Percentiles rank a stretch among this genome's conserved stretches.
These are phyloP conservation scores for Fraxinus americana DNA, from an alignment of 257 asterid species.

Conservation along the genomic window DNA sequence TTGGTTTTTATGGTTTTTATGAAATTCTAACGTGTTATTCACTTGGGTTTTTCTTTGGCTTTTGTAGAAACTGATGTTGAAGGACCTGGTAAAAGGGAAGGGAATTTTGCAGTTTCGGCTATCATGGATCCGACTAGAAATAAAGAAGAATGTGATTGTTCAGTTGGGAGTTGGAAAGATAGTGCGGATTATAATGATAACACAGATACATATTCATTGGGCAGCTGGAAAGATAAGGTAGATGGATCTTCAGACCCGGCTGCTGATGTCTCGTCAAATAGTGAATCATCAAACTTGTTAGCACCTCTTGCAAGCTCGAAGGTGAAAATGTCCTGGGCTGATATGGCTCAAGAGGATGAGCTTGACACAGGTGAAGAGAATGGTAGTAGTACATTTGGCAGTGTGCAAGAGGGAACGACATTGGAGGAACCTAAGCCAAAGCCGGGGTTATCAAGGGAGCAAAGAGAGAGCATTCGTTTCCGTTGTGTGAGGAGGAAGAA, in stretches of 20 bases:
- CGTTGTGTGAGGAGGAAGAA: slow-evolving; percentile 51
- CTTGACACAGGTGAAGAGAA: slow-evolving; percentile 52
- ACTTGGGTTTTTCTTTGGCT: not conserved
- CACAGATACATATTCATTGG: slow-evolving; percentile 62
- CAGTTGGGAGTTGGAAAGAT: slow-evolving; percentile 50
- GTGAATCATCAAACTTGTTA: slow-evolving; percentile 37
- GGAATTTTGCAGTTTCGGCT: slow-evolving; percentile 33
- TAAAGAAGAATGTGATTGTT: slow-evolving; percentile 43
- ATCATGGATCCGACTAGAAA: slow-evolving; percentile 30
- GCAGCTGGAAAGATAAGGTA: slow-evolving; percentile 71
- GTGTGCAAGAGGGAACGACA: slow-evolving; percentile 36
- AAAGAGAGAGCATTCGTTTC: slow-evolving; percentile 58
- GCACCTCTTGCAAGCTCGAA: slow-evolving; percentile 32
- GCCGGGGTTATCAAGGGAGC: slow-evolving; percentile 53
- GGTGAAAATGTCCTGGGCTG: slow-evolving; percentile 76
- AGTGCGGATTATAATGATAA: slow-evolving; percentile 44
- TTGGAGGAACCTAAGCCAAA: slow-evolving; percentile 45
- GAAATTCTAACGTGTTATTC: too few species aligned
- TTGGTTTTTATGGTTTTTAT: not conserved
- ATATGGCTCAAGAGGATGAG: slow-evolving; percentile 93
- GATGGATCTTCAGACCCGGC: slow-evolving; percentile 40
- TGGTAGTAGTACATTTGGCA: slow-evolving; percentile 25
- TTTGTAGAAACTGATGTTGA: slow-evolving; percentile 30
- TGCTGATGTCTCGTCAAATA: slow-evolving; percentile 36
- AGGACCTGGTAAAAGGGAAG: slow-evolving; percentile 33